Base-by-base conservation (phyloP, 345 rosid genomes). In the Acer saccharum region DNA sequence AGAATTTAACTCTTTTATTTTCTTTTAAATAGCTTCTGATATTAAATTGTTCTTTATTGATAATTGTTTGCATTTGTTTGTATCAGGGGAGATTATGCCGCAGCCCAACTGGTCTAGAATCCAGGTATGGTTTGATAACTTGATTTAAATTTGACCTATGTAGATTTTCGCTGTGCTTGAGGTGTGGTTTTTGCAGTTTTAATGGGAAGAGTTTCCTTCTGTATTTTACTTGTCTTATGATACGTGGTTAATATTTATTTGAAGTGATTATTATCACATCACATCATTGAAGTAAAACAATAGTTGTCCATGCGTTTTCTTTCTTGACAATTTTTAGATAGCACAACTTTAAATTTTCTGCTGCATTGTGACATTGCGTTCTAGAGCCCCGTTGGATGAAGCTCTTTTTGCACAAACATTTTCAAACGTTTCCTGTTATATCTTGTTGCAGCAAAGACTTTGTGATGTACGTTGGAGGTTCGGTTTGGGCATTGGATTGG, bases 401-500 rank as follows among this genome's bases (percentile, higher is more conserved):
- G 0, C n/a, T 17, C 55, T 39, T 58, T 50, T 46, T 14, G 10
- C 50, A 27, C 54, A 11, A 17, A 7, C 58, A 41, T 25, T 29
- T 75, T 44, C 32, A 70, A 68, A 23, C 44, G n/a, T 48, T 71
- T 54, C 65, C 13, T 29, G 23, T 41, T 44, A 60, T 46, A 74
- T 79, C 32, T 86, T 71, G 57, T 78, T 85, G 86, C 97, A 90
- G 99, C 85, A 89, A 88, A 68, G 99, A 94, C 76, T 92, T 91
- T 77, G 83, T 94, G 57, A 86, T 92, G 89, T 83, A 88, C 70
- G 91, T 89, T 79, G 98, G 99, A 76, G 99, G 98, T 55, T 85
- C 97, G 65, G 91, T 91, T 84, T 96, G 93, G 98, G 94, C 90
- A 67, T 71, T 96, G 83, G 97, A 96, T 86, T 94, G 99, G 99